A percentile compares a stretch with the other conserved stretches of the same genome.
These are phyloP conservation scores for Ajuga chamaepitys DNA, from an alignment of 257 asterid species.

Conservation along the genomic window DNA sequence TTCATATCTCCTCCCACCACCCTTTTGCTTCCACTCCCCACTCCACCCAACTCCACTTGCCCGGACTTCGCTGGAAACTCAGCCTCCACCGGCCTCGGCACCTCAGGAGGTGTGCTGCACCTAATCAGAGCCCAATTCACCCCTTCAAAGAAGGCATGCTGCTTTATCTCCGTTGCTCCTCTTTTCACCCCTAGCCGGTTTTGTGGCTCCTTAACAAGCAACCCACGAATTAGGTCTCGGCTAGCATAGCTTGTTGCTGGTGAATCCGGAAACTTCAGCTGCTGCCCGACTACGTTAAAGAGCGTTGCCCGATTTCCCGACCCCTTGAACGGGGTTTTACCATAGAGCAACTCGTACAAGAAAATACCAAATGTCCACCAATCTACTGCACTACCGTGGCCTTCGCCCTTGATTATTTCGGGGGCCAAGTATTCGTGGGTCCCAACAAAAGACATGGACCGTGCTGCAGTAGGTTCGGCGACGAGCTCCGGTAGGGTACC, in stretches of 20 bases:
- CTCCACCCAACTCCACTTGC: slow-evolving; percentile 40
- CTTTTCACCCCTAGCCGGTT: slow-evolving; percentile 70
- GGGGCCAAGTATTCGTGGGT: slow-evolving; percentile 85
- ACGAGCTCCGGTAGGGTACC: slow-evolving; percentile 62
- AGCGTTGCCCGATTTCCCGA: slow-evolving; percentile 72
- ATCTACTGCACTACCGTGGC: slow-evolving; percentile 88
- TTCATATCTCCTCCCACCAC: slow-evolving; percentile 44
- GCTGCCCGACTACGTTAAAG: slow-evolving; percentile 75
- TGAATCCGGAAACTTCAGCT: slow-evolving; percentile 64
- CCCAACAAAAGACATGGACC: slow-evolving; percentile 86
- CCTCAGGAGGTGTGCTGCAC: slow-evolving; percentile 88
- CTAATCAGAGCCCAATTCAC: slow-evolving; percentile 83
- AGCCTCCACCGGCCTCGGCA: slow-evolving; percentile 61
- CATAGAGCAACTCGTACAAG: slow-evolving; percentile 65
- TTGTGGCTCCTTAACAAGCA: slow-evolving; percentile 82
- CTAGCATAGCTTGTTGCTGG: slow-evolving; percentile 77
- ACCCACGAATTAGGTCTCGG: slow-evolving; percentile 68
- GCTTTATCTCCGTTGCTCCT: slow-evolving; percentile 84
- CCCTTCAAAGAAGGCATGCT: slow-evolving; percentile 79
- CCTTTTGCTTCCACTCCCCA: slow-evolving; percentile 48
- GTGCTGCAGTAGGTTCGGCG: slow-evolving; percentile 76
- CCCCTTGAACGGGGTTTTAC: slow-evolving; percentile 82
- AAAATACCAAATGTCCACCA: slow-evolving; percentile 94
- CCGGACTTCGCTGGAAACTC: slow-evolving; percentile 53
- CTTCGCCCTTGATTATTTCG: slow-evolving; percentile 82